phyloP scores from a whole-genome alignment of 2,329 filamentous ascomycete species.

The Cadophora sp. region DNA sequence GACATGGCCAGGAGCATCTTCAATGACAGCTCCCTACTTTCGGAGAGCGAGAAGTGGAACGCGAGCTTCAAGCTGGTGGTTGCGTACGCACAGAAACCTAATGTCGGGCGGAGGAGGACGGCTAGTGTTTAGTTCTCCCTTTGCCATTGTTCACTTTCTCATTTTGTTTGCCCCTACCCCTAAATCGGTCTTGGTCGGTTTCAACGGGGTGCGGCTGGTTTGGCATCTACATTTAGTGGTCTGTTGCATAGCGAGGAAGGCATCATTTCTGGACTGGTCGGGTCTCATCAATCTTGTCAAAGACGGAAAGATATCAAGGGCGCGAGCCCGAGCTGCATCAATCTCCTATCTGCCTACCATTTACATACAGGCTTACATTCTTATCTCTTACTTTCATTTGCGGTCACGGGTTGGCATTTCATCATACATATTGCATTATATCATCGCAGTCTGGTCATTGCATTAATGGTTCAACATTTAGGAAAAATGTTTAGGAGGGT shows the following conservation, averaged over 20 bases:
- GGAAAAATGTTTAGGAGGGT: too few species aligned
- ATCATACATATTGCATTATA: not conserved
- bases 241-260: constrained; percentile 6
- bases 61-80: constrained; percentile 92
- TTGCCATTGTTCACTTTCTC: not conserved
- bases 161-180: not conserved
- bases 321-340: constrained; percentile 12
- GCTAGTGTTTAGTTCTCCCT: constrained; percentile 38
- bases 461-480: constrained; percentile 21
- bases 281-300: constrained; percentile 5
- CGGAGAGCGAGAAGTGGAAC: constrained; percentile 85
- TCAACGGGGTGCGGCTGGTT: not conserved
- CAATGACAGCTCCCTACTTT: constrained; percentile 74
- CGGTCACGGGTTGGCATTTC: constrained; percentile 15
- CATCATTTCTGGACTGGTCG: constrained; percentile 1
- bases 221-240: constrained; percentile 10
- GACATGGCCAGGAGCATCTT: constrained; percentile 71
- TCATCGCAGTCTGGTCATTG: constrained; percentile 18
- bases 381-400: not conserved
- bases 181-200: not conserved
- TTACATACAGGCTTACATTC: constrained; percentile 4
- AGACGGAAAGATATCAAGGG: constrained; percentile 20
- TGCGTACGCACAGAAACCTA: constrained; percentile 66
- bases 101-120: constrained; percentile 36
- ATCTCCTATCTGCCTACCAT: not conserved